Evolutionary conservation across 1,284 basidiomycete genomes (phyloP).

Genomic region (Malassezia caprae): DNA sequence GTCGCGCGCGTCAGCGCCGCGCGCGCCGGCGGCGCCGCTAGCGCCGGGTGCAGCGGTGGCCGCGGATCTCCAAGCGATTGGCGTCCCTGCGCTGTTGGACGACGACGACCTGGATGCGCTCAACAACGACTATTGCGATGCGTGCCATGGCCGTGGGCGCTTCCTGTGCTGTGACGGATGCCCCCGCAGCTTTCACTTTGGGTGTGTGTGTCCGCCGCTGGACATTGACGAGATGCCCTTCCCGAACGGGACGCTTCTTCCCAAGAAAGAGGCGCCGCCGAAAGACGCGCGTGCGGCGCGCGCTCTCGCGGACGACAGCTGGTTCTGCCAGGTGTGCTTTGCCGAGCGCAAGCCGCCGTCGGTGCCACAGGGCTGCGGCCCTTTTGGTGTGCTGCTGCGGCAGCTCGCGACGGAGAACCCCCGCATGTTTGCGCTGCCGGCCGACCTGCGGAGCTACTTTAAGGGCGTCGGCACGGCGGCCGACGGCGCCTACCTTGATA

Average conservation of each 20-base stretch:
- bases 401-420: constrained; percentile 60
- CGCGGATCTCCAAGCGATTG: not conserved
- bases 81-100: not conserved
- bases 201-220: constrained; percentile 89
- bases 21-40: not conserved
- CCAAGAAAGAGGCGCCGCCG: not conserved
- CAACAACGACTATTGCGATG: constrained; percentile 89
- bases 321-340: constrained; percentile 78
- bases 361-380: constrained; percentile 31
- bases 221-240: constrained; percentile 67
- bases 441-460: constrained; percentile 74
- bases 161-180: constrained; percentile 85
- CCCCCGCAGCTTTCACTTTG: constrained; percentile 86
- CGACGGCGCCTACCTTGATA: constrained; percentile 54
- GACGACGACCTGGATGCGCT: constrained; percentile 31
- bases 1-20: not conserved
- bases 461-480: constrained; percentile 55
- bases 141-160: constrained; percentile 65
- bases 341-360: constrained; percentile 25
- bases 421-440: constrained; percentile 75
- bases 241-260: constrained; percentile 28
- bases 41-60: not conserved
- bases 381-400: constrained; percentile 57
- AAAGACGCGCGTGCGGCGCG: constrained; percentile 11
- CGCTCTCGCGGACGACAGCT: constrained; percentile 47